phyloP scores from a whole-genome alignment of 768 basidiomycete genomes.

The Boletus insuetus region DNA sequence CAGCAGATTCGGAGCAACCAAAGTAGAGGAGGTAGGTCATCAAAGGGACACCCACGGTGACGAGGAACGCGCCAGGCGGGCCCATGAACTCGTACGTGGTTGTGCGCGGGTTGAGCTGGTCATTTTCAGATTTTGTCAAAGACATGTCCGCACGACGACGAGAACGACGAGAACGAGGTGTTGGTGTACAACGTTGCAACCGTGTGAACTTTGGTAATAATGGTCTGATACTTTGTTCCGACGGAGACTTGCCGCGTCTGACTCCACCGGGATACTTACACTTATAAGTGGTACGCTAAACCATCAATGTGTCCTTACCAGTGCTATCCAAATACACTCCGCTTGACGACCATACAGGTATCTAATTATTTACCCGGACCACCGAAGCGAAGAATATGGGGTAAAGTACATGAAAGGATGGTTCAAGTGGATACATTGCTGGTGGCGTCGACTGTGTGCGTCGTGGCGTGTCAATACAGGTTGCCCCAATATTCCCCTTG shows the following conservation, averaged over 20 bases:
- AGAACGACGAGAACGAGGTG: neutral
- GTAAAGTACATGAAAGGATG: too few relatives aligned
- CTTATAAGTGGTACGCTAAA: too few relatives aligned
- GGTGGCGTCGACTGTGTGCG: too few relatives aligned
- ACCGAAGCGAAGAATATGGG: too few relatives aligned
- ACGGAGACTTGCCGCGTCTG: neutral
- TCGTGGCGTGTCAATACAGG: too few relatives aligned
- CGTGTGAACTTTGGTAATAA: slow-evolving; percentile 6
- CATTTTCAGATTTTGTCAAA: slow-evolving; percentile 18
- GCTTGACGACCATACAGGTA: too few relatives aligned
- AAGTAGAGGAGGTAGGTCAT: slow-evolving; percentile 75
- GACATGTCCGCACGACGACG: slow-evolving; percentile 13
- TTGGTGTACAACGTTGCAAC: neutral
- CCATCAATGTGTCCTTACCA: too few relatives aligned
- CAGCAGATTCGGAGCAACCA: slow-evolving; percentile 67
- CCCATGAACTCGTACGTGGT: slow-evolving; percentile 80
- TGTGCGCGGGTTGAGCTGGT: slow-evolving; percentile 66
- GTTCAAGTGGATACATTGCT: too few relatives aligned
- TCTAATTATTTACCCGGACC: too few relatives aligned
- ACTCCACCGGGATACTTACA: too few relatives aligned
- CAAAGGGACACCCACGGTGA: slow-evolving; percentile 69
- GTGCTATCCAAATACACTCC: too few relatives aligned
- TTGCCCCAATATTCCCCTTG: too few relatives aligned
- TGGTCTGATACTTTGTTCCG: neutral
- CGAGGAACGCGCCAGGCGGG: slow-evolving; percentile 69